Base-by-base conservation (phyloP, 306 rosid genomes). In the Cicer arietinum region DNA sequence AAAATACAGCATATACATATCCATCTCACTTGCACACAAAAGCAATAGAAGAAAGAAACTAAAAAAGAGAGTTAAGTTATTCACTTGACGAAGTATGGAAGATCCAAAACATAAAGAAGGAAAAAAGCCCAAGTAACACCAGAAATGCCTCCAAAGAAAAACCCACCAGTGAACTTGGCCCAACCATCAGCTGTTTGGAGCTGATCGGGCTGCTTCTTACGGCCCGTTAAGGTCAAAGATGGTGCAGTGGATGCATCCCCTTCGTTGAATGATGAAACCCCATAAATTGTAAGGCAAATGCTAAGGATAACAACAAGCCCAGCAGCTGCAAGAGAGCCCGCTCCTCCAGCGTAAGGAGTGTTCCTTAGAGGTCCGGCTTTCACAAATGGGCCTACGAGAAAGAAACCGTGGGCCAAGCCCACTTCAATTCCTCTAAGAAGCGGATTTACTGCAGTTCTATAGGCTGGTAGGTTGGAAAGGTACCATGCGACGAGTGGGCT, bases 401-500 rank as follows among this genome's bases (percentile, higher is more conserved):
- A 80, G 37, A 68, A 90, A 0, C 99, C 98, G 8, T 95, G 99
- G 73, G 99, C 99, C 45, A 92, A 79, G 6, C 99, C 99, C 66
- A 94, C 95, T 71, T 94, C 99, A 14, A 94, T 17, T 1, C 99
- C 99, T 39, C 99, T 79, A 3, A 94, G 82, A 7, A 94, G 89
- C 48, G 99, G 99, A 85, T 42, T 94, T 18, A 94, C 99, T 6
- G 97, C 97, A 1, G 99, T 94, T 42, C 99, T 76, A 45, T 94
- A 94, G 51, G 90, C 99, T 5, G 99, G 99, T 11, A 95, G 91
- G 90, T 95, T 95, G 42, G 99, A 95, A 5, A 95, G 90, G 83
- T 88, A 92, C 98, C 99, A 92, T 1, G 98, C 99, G 17, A 95
- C 73, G 81, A 92, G 81, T 0, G 99, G 99, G 85, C 99, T 95